Evolutionary conservation across 2,329 filamentous ascomycete species (phyloP), one percentile per base, ranked within the genome.

Genomic region (Colletotrichum costaricense): DNA sequence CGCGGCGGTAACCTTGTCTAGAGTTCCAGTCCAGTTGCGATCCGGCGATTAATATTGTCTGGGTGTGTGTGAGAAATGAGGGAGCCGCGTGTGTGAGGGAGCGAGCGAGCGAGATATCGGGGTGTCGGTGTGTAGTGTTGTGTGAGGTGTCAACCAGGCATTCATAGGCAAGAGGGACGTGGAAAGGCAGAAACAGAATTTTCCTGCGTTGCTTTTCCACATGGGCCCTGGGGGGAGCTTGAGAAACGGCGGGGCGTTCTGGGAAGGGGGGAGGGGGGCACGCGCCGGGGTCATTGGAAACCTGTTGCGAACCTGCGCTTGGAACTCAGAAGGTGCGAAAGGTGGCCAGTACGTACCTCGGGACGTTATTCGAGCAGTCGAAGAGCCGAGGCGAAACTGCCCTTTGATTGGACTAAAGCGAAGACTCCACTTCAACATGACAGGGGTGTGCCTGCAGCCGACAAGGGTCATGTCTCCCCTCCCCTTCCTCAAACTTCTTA

Each of bases 391-490:
- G 30, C 42, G 19, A 49, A 49, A 5, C 19, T 11, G 59, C 30
- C 12, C n/a, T 28, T 26, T 69, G 4, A 59, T 12, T 72, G 66
- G 69, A 19, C 26, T 14, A 35, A 49, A 33, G 33, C 14, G 24
- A 12, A 59, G 52, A n/a, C 59, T 24, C 59, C 24, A 33, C 59
- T 28, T 30, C 5, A 24, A 0, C 3, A 11, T 24, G 38, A 28
- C 70, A 73, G 46, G 70, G 70, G 26, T 22, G 46, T 73, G 70
- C 70, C 70, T 73, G 59, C 42, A 55, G 42, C 59, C 24, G 9
- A 8, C 52, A 52, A 30, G 65, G 28, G 26, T 64, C 66, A 42
- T 24, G 35, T 24, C 42, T 49, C 35, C 24, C 38, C 16, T 59
- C 6, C 6, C 63, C 30, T 26, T 33, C 49, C 14, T 54, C 46